Evolutionary conservation across 139 green algal genomes (phyloP), one percentile per base, ranked within the genome.

Genomic region (Picochlorum sp.): DNA sequence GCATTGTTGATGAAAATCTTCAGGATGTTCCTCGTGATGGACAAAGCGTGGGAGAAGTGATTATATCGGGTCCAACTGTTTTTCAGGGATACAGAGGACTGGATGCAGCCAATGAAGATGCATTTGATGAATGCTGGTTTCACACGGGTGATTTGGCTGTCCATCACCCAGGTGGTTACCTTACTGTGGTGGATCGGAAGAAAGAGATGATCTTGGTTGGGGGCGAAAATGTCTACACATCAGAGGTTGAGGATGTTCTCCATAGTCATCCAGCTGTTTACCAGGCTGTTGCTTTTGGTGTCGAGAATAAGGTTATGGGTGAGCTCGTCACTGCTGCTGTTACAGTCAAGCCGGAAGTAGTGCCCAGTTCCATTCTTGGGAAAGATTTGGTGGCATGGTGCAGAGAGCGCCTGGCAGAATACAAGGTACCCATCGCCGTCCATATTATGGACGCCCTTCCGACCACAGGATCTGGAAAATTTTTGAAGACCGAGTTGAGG

Each of bases 151-250:
- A 94, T 69, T 67, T 92, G 68, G 87, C 80, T 8, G 63, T 49
- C 2, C 54, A 81, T 2, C 21, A 52, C 6, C 2, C 30, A 3
- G 41, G 60, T 14, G 81, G 81, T 34, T 95, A 92, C 75, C 68
- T 95, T n/a, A 62, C 15, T 3, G 83, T 95, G 6, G 83, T 95
- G 15, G 88, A 95, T 60, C 58, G 88, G 9, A 85, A 81, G 65
- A 96, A 96, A 69, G 88, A 96, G 74, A 96, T 96, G 88, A 79
- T 90, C 14, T 65, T 91, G 49, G 69, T 79, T 3, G 84, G 84
- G 13, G 85, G 85, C 0, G 87, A 95, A 70, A 96, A 96, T 52
- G 89, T 96, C 24, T 95, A 95, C 75, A 85, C 77, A 60, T 80
- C 72, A 10, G 88, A 95, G 67, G 89, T 96, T 45, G 89, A 96